Conservation (phyloP, 176 grass and related monocot species). For the Melocanna baccifera region DNA sequence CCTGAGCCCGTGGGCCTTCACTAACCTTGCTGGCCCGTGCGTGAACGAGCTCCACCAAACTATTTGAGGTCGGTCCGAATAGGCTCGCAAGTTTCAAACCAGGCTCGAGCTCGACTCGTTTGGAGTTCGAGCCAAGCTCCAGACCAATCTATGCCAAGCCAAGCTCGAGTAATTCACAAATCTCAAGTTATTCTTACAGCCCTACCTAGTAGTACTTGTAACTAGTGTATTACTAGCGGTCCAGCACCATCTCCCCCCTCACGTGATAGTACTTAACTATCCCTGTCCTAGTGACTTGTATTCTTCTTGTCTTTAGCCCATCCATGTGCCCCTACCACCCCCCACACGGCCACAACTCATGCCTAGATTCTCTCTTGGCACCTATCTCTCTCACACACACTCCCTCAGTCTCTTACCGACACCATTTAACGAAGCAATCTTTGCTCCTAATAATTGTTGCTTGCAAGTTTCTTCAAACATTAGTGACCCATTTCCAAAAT, state of each 20-base stretch:
- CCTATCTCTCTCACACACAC: neutral
- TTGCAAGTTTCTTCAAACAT: constrained; percentile 36
- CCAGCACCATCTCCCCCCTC: constrained; percentile 30
- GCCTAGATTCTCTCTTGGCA: constrained; percentile 47
- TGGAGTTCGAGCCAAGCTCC: no score
- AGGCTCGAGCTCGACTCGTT: no score
- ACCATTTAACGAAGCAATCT: constrained; percentile 34
- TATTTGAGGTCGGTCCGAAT: no score
- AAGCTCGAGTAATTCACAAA: no score
- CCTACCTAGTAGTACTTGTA: neutral
- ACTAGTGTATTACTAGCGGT: constrained; percentile 19
- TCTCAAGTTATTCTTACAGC: no score
- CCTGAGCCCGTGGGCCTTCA: no score
- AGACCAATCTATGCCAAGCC: accelerated
- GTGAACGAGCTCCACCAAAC: no score
- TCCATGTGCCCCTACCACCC: constrained; percentile 53
- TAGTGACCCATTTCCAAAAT: neutral
- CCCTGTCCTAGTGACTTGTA: constrained; percentile 28
- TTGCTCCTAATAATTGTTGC: constrained; percentile 21
- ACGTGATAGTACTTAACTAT: constrained; percentile 18
- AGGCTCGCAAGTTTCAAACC: no score
- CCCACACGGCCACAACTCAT: constrained; percentile 26
- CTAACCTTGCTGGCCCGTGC: no score
- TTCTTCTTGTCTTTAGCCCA: constrained; percentile 40
- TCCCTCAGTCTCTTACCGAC: constrained; percentile 33